Evolutionary conservation across 495 filamentous ascomycete species (phyloP), one percentile per base, ranked within the genome.

Genomic region (Gamarada debralockiae): DNA sequence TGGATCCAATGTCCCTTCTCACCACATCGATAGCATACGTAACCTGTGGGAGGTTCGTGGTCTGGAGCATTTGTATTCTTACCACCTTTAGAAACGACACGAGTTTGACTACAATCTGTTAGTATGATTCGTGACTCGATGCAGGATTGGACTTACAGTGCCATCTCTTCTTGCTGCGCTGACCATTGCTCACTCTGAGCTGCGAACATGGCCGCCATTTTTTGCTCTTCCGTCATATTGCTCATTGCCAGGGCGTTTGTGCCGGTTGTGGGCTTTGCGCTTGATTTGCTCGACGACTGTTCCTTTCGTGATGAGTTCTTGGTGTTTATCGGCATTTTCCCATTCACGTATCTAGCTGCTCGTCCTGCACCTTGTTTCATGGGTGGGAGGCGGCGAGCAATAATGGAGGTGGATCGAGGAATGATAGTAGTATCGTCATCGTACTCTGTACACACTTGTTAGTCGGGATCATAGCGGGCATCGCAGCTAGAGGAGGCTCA

Each of bases 1-100:
- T 97, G 90, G 49, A 99, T 99, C 91, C 92, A 97, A 67, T 99
- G 93, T 20, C 95, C 93, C 73, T 97, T 98, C 68, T 97, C 87
- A 52, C 90, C 86, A 69, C 93, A 99, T n/a, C 93, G 87, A 61
- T 97, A 96, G 70, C 93, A 99, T 52, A 96, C 80, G 66, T 99
- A 99, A 27, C 92, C 91, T 21, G 86, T 83, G 4, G 93, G 92
- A 14, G 92, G 92, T 9, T 89, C 87, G 61, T 95, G 90, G 56
- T 92, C 89, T 15, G 93, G 95, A 20, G 90, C 81, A 63, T 90
- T 90, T 40, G 82, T 72, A 34, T 83, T 82, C 57, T 82, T 84
- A 34, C 75, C 76, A 64, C 73, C 72, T 53, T 82, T 82, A 62
- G 85, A 85, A 38, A 60, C 59, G 1, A 78, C 71, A 33, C 75